Evolutionary conservation across 208 protist genomes (phyloP).

Genomic region (Trichomonas vaginalis): DNA sequence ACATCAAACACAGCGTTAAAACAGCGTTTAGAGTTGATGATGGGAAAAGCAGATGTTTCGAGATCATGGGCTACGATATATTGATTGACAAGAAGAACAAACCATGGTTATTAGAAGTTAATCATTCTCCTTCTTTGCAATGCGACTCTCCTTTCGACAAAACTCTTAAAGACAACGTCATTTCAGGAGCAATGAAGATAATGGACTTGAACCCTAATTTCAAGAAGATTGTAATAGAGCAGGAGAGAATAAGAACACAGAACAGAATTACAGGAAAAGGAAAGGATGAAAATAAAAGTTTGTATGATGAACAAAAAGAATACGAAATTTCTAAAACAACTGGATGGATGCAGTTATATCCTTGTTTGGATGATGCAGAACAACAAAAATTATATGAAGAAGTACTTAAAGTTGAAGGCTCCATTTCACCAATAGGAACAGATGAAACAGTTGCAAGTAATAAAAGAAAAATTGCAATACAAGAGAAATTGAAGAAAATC

Average conservation of each 20-base stretch:
- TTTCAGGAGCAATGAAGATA: slow-evolving; percentile 26
- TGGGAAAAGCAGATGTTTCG: slow-evolving; percentile 23
- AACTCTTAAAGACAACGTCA: slow-evolving; percentile 26
- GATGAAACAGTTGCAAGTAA: background rate
- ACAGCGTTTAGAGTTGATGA: background rate
- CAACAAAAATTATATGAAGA: background rate
- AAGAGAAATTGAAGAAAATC: background rate
- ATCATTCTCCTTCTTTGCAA: slow-evolving; percentile 30
- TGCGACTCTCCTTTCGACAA: slow-evolving; percentile 26
- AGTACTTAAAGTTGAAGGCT: background rate
- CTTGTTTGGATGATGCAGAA: background rate
- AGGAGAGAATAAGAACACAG: background rate
- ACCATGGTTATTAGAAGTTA: slow-evolving; percentile 36
- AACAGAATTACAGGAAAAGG: background rate
- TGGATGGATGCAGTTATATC: background rate
- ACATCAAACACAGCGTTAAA: background rate
- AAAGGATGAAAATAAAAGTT: background rate
- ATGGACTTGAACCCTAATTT: slow-evolving; percentile 14
- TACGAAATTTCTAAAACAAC: background rate
- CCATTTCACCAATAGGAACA: background rate
- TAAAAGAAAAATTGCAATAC: background rate
- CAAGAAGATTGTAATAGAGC: background rate
- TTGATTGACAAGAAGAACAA: slow-evolving; percentile 28
- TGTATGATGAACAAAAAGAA: background rate
- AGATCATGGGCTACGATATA: slow-evolving; percentile 34